Evolutionary conservation across 1,284 basidiomycete species (phyloP), one percentile per base, ranked within the genome.

Genomic region (Chalciporus sp.): DNA sequence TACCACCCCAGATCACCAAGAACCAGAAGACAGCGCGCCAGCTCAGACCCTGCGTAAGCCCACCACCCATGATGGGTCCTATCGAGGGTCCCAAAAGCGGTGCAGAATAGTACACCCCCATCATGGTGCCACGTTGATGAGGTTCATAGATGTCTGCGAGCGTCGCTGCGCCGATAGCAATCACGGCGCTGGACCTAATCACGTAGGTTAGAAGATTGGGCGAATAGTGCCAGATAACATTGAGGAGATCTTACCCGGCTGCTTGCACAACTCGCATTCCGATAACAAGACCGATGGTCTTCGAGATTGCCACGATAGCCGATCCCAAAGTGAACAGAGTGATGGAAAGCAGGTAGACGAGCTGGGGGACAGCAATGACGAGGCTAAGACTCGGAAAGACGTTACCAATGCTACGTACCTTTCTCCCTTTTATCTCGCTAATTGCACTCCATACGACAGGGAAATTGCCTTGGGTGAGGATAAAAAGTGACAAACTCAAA

Each of bases 11-110:
- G 43, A 86, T 86, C 3, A 82, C 76, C 31, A 94, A 77, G 68
- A 94, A 92, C 82, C 90, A 95, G 71, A 95, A 92, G 0, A 90
- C 83, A 1, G 85, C 83, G 27, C 92, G 82, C 92, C 93, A 95
- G 58, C 74, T 77, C 64, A 88, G 85, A 0, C 77, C 80, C 56
- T 86, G 77, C 0, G 88, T 86, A 5, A 94, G 76, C 0, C 76
- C 83, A 10, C 93, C 93, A 16, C 85, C 85, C 33, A 83, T 67
- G 39, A 94, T 79, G 1, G 91, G 87, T 0, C 90, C 92, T 1
- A 93, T 62, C 0, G 86, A 76, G 4, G 84, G 83, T 0, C 89
- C 83, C 16, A 84, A 74, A 16, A 83, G 73, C 2, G 82, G 84
- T 16, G 83, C 81, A 23, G 79, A 77, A 62, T 91, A 92, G 67